Percentiles rank a stretch among this genome's conserved stretches.
These are phyloP conservation scores for Boletellus sp. DNA, from an alignment of 768 basidiomycete species.

Conservation along the genomic window DNA sequence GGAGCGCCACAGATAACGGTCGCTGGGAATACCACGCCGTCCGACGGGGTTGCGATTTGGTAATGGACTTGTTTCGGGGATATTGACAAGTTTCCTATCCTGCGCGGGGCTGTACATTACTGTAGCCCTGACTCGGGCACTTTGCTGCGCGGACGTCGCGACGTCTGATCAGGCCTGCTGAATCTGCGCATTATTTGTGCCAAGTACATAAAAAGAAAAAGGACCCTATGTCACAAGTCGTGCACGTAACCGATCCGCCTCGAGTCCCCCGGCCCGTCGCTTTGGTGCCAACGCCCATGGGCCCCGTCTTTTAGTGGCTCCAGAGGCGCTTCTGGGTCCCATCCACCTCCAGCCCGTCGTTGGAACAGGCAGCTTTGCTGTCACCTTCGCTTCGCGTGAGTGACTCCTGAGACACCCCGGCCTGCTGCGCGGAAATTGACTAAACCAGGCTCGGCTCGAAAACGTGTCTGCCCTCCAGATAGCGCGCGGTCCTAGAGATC, in stretches of 20 bases:
- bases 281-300: constrained; percentile 11
- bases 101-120: not conserved
- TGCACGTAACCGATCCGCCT: constrained; percentile 6
- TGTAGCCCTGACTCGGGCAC: too few relatives aligned
- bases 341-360: not conserved
- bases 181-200: not conserved
- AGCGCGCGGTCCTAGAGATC: constrained; percentile 14
- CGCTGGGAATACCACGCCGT: too few relatives aligned
- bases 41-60: constrained; percentile 2
- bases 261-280: constrained; percentile 8
- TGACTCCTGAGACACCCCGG: not conserved
- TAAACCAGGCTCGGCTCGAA: constrained; percentile 22
- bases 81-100: not conserved
- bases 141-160: not conserved
- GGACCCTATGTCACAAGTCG: constrained; percentile 22
- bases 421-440: constrained; percentile 16
- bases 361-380: not conserved
- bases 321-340: not conserved
- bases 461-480: constrained; percentile 26
- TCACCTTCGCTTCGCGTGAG: not conserved
- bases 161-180: too few relatives aligned
- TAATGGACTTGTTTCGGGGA: constrained; percentile 3
- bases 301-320: not conserved
- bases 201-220: constrained; percentile 16
- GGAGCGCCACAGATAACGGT: constrained; percentile 6